These are phyloP conservation scores for Lipomyces yamadae DNA, from an alignment of 805 yeast genomes.

Conservation along the genomic window DNA sequence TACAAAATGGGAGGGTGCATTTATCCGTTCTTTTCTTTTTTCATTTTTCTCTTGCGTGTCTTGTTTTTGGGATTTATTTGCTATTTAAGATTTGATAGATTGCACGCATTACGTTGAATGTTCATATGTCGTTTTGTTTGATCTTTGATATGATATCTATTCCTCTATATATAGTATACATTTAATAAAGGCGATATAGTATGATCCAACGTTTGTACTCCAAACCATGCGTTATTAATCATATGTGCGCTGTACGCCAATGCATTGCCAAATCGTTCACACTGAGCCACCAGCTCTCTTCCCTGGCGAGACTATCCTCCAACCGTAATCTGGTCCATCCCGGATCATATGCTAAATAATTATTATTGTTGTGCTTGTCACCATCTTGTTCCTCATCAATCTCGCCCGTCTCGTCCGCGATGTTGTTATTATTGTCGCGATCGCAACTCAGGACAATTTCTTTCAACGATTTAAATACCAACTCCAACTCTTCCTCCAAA, in stretches of 20 bases:
- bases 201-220: neutral
- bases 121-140: neutral
- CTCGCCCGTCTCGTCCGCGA: too few relatives aligned
- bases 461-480: constrained; percentile 13
- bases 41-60: neutral
- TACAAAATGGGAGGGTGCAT: neutral
- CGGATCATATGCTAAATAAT: neutral
- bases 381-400: too few relatives aligned
- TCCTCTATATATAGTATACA: neutral
- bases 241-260: constrained; percentile 18
- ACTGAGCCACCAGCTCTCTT: constrained; percentile 36
- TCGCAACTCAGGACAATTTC: constrained; percentile 8
- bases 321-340: constrained; percentile 24
- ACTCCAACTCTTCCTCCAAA: constrained; percentile 22
- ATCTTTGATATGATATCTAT: neutral
- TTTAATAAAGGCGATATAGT: neutral
- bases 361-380: too few relatives aligned
- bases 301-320: constrained; percentile 27
- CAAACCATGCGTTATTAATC: neutral
- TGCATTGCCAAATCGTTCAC: constrained; percentile 37
- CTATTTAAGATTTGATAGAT: neutral
- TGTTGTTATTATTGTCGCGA: neutral
- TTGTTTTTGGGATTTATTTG: neutral
- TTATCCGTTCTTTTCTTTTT: neutral
- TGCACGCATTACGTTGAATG: neutral